A percentile compares a stretch with the other conserved stretches of the same genome.
Conservation (phyloP, 2,329 filamentous ascomycete species). For the Pseudogymnoascus sp. region DNA sequence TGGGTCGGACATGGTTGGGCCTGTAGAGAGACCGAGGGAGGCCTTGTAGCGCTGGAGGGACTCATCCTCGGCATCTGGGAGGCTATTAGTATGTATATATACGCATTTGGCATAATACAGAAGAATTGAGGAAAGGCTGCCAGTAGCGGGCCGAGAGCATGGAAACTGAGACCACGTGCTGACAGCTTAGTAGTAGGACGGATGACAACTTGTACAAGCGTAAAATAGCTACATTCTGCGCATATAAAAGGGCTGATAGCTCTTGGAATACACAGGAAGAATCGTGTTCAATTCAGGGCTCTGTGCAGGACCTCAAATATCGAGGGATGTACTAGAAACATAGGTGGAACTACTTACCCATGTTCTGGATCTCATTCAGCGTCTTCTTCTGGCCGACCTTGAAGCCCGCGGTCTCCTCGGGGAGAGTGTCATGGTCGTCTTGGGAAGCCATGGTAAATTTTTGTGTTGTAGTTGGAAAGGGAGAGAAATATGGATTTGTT, state of each 20-base stretch:
- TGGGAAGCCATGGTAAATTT: conserved; percentile 52
- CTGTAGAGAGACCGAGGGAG: conserved; percentile 77
- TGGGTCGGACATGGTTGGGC: conserved; percentile 65
- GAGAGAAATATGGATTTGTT: conserved; percentile 12
- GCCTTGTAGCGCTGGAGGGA: conserved; percentile 97
- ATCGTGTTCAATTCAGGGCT: neutral
- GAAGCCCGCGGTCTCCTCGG: conserved; percentile 89
- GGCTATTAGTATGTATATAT: neutral
- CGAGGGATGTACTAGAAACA: conserved; percentile 12
- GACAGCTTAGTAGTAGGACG: neutral
- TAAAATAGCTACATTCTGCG: conserved; percentile 10
- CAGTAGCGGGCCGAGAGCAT: too few relatives aligned
- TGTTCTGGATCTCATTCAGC: conserved; percentile 85
- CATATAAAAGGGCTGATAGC: neutral
- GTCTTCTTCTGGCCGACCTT: conserved; percentile 99
- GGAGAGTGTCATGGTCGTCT: conserved; percentile 74
- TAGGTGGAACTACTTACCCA: conserved; percentile 59
- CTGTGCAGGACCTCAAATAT: neutral
- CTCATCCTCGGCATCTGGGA: conserved; percentile 64
- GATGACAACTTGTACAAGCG: conserved; percentile 3
- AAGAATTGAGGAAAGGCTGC: neutral
- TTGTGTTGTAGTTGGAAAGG: conserved; percentile 2
- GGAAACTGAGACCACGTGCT: neutral
- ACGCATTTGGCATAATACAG: neutral
- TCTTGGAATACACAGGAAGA: neutral